phyloP scores from a whole-genome alignment of 139 green algal genomes.

The Choricystis sp. region DNA sequence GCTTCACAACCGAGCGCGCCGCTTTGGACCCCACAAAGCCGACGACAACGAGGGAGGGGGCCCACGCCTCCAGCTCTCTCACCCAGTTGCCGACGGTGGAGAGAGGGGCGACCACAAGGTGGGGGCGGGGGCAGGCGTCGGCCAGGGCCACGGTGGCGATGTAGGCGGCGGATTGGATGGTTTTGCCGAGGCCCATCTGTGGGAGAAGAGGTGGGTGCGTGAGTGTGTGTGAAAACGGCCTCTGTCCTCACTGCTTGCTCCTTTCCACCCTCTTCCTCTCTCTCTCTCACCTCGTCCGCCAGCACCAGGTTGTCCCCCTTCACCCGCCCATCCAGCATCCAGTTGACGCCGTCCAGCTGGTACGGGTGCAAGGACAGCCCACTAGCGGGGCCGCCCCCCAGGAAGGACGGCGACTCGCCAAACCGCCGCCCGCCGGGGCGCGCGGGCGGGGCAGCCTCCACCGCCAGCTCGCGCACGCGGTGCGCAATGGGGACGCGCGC shows the following conservation, averaged over 20 bases:
- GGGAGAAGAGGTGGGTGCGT: no score
- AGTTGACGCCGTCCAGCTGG: constrained; percentile 53
- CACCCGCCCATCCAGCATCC: constrained; percentile 44
- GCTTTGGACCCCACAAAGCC: constrained; percentile 31
- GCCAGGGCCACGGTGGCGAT: not conserved
- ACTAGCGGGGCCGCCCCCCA: constrained; percentile 9
- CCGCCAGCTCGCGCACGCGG: not conserved
- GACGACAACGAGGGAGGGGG: constrained; percentile 23
- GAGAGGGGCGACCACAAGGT: constrained; percentile 44
- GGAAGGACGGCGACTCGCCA: constrained; percentile 5
- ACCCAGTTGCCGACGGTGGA: constrained; percentile 46
- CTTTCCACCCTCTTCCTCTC: no score
- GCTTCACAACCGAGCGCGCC: constrained; percentile 33
- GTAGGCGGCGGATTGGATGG: constrained; percentile 17
- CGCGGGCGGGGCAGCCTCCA: constrained; percentile 20
- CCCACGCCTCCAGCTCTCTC: constrained; percentile 11
- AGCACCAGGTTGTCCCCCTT: constrained; percentile 28
- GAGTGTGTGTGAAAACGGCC: no score
- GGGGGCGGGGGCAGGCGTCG: constrained; percentile 12
- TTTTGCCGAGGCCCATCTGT: constrained; percentile 56
- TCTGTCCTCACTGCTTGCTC: no score
- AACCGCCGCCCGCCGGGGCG: constrained; percentile 2
- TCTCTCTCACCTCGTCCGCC: no score
- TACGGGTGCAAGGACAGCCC: constrained; percentile 54
- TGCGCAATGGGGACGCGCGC: constrained; percentile 8